Base-by-base conservation (phyloP, 768 basidiomycete species). In the Lactarius tabidus region DNA sequence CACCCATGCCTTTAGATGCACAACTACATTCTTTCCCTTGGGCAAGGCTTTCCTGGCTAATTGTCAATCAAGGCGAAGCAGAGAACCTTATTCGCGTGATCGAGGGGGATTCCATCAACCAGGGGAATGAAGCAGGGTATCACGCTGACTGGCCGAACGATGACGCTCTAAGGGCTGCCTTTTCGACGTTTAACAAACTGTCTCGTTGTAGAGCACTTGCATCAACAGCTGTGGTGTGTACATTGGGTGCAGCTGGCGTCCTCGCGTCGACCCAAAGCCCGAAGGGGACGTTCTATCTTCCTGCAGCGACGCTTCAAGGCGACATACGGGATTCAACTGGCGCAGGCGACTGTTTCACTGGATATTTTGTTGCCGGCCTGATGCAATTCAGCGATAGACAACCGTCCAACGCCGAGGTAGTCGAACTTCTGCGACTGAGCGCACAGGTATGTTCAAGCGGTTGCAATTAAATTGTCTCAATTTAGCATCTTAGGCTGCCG, bases 301-400 rank as follows among this genome's bases (percentile, higher is more conserved):
- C 82, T 1, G 84, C 84, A 6, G 80, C 80, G 2, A 72, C 71
- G 53, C 72, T 86, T 17, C 65, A 75, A 39, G 81, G 78, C 5
- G 68, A 72, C 18, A 68, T 74, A 35, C 54, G 62, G 39, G 85
- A 87, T 70, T 86, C 85, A 3, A 87, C 86, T 0, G 86, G 86
- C 12, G 86, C 86, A 1, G 86, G 86, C 0, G 86, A 87, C 67
- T 85, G 84, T 65, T 86, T 86, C 70, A 79, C 84, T 0, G 86
- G 86, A 15, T 87, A 84, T 68, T 78, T 86, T 67, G 81, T 85
- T 17, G 76, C 79, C 15, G 83, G 82, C 0, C 73, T 87, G 45
- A 85, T 86, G 85, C 72, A 76, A 41, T 45, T 72, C 1, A 70
- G 75, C 57, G 77, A 72, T 39, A 66, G 57, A 15, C 31, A 48